These are phyloP conservation scores for Urochloa ruziziensis DNA, from an alignment of 176 grass and related monocot genomes.

Conservation along the genomic window DNA sequence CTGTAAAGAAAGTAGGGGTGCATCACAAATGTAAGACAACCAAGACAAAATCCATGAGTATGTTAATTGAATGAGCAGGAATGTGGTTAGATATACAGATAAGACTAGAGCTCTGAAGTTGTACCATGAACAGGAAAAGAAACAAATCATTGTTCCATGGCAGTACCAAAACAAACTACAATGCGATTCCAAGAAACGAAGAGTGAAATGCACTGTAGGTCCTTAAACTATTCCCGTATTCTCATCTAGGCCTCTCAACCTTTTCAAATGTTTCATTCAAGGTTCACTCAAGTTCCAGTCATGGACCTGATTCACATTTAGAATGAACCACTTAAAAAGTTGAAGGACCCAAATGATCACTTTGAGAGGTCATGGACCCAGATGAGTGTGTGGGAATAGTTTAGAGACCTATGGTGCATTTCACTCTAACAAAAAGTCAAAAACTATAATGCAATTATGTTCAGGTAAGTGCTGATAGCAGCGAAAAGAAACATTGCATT, in stretches of 20 bases:
- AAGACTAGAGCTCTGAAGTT: not conserved
- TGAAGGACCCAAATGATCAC: too few species aligned
- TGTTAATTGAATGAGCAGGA: not conserved
- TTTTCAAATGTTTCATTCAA: too few species aligned
- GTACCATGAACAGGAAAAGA: slow-evolving; percentile 5
- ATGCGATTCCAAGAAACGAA: not conserved
- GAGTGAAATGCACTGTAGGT: too few species aligned
- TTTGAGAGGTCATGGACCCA: too few species aligned
- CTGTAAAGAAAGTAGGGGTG: slow-evolving; percentile 36
- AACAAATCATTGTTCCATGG: slow-evolving; percentile 7
- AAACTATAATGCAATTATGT: slow-evolving; percentile 2
- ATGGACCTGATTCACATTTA: too few species aligned
- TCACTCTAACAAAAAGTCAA: too few species aligned
- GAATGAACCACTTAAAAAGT: too few species aligned
- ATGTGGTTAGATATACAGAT: not conserved
- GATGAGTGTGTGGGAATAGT: too few species aligned
- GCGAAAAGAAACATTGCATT: not conserved
- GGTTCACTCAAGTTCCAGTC: too few species aligned
- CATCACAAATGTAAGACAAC: slow-evolving; percentile 16
- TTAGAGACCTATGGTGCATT: too few species aligned
- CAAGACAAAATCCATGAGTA: not conserved
- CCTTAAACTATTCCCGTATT: too few species aligned
- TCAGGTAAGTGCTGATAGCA: not conserved
- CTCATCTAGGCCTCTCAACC: too few species aligned
- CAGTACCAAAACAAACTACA: slow-evolving; percentile 12